Base-by-base conservation (phyloP, 192 early-diverging fungal species). In the Coemansia sp. region DNA sequence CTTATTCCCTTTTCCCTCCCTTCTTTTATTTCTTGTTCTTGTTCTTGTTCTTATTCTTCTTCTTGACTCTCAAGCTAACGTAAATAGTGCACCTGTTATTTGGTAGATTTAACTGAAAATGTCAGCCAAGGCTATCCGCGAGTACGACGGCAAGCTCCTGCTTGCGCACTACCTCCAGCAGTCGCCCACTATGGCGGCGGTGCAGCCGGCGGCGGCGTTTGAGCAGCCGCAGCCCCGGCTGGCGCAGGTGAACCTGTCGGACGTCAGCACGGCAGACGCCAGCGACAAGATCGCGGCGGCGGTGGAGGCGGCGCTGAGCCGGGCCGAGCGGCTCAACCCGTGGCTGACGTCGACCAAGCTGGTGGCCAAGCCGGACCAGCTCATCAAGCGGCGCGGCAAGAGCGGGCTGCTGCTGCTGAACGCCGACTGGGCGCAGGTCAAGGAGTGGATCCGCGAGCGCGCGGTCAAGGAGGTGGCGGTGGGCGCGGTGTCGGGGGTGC, bases 371-470 rank as follows among this genome's bases (percentile, higher is more conserved):
- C 96, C 96, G 21, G 96, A 99, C 80, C 95, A 97, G 80, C 84
- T 99, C 53, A 97, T 99, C 85, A 99, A 99, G 85, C 90, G 96
- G 62, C 86, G 96, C 60, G 96, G 96, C 38, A 99, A 99, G 88
- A 90, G 92, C 69, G 96, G 96, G 48, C 85, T 99, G 39, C 83
- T 99, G 31, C 87, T 92, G 53, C 88, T 99, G 65, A 95, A 96
- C 77, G 88, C 94, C 45, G 87, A 93, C 66, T 99, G 96, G 96
- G 50, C 78, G 13, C 83, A 88, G 39, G 93, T 90, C 60, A 91
- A 91, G 83, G 71, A 90, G 71, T 99, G 96, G 96, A 91, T 99
- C 80, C 83, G 82, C 55, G 88, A 90, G 76, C 85, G 92, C 31
- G 95, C 95, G n/a, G 94, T 92, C 69, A 92, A 89, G 73, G 84